Base-by-base conservation (phyloP, 345 rosid genomes). In the Brassica incana region DNA sequence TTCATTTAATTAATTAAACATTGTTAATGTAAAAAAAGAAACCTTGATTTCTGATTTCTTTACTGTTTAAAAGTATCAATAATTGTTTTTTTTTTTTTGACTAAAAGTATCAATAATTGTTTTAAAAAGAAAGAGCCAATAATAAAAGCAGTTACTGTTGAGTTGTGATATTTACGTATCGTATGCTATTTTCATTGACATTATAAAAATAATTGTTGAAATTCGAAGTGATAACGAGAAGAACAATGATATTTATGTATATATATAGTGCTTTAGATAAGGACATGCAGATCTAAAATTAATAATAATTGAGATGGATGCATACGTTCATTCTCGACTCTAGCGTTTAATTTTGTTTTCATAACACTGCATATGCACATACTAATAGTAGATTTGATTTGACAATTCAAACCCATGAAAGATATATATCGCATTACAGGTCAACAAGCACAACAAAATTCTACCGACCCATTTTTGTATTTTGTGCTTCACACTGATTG, bases 401-500 rank as follows among this genome's bases (percentile, higher is more conserved):
- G 82, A 73, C 78, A 73, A 73, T 61, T 67, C 78, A 61, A 79
- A 74, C 64, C 40, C 65, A 35, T 18, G 74, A 79, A 10, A 23
- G 74, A 48, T 67, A 60, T 25, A 35, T 11, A 61, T 33, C 5
- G 71, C 58, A 27, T 74, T 74, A 79, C 78, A 75, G 78, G 82
- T 83, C 82, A 83, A 73, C 33, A 56, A 9, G 63, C 74, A 32
- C 48, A 63, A 60, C 78, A 68, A 74, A 25, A 25, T 15, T 68
- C 27, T 74, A 79, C 82, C 78, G 78, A 68, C 82, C 82, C 69
- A 52, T 52, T 50, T 73, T 79, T 79, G 66, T 38, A 62, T 8
- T 35, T 74, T 50, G 59, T 74, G 10, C 61, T 45, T 67, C 65
- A 73, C 74, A 45, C 15, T 60, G 74, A 74, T 33, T 74, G 48